Evolutionary conservation across 768 basidiomycete genomes (phyloP).

Genomic region (Phanerodontia chrysosporium): DNA sequence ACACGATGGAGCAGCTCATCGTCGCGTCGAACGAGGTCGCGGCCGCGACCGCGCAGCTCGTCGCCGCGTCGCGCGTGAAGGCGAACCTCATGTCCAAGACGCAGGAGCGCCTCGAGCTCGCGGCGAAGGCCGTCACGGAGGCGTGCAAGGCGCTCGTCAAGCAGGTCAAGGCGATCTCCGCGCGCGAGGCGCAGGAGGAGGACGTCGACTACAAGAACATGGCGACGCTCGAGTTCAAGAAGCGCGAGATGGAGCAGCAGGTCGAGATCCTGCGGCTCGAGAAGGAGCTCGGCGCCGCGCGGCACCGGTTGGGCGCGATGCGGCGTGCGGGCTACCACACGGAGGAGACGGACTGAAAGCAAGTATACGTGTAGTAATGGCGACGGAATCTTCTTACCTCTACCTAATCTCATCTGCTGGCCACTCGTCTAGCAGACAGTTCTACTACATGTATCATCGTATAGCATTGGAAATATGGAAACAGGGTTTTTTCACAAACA

Average conservation of each 20-base stretch:
- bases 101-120: slow-evolving; percentile 91
- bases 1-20: slow-evolving; percentile 97
- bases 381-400: not conserved
- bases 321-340: slow-evolving; percentile 87
- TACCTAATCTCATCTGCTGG: slow-evolving; percentile 1
- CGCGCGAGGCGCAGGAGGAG: slow-evolving; percentile 74
- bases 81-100: slow-evolving; percentile 98
- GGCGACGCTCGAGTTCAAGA: slow-evolving; percentile 94
- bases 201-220: slow-evolving; percentile 86
- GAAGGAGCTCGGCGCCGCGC: slow-evolving; percentile 88
- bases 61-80: slow-evolving; percentile 97
- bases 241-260: slow-evolving; percentile 97
- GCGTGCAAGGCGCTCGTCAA: slow-evolving; percentile 95
- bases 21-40: slow-evolving; percentile 99
- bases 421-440: not conserved
- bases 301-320: slow-evolving; percentile 80
- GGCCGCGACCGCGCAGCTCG: slow-evolving; percentile 94
- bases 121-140: slow-evolving; percentile 96
- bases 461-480: slow-evolving; percentile 10
- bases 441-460: slow-evolving; percentile 10
- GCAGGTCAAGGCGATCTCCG: slow-evolving; percentile 94
- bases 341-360: slow-evolving; percentile 45
- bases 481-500: slow-evolving; percentile 12
- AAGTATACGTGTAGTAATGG: not conserved
- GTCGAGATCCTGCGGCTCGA: slow-evolving; percentile 97